These are phyloP conservation scores for Penicillium pancosmium DNA, from an alignment of 495 filamentous ascomycete genomes.

Conservation along the genomic window DNA sequence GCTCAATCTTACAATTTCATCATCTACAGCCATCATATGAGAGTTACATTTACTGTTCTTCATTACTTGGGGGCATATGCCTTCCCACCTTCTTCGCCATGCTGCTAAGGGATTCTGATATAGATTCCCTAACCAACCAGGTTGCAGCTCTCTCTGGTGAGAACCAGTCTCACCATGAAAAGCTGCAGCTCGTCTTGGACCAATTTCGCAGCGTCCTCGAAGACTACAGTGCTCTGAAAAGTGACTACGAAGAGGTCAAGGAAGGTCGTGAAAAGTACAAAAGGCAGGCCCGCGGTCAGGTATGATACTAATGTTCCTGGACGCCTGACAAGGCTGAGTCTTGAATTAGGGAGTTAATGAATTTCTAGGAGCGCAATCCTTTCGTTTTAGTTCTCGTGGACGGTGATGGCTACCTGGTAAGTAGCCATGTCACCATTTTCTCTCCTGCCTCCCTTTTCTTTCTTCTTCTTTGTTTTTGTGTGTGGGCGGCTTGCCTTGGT, in stretches of 20 bases:
- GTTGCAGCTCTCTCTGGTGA: constrained; percentile 32
- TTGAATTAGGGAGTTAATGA: constrained; percentile 5
- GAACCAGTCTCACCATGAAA: constrained; percentile 39
- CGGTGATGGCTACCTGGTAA: constrained; percentile 59
- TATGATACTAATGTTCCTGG: constrained; percentile 22
- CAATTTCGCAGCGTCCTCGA: constrained; percentile 47
- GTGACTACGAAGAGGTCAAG: constrained; percentile 60
- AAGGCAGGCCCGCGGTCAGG: constrained; percentile 51
- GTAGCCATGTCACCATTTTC: background rate
- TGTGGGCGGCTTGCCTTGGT: background rate
- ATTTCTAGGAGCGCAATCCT: constrained; percentile 53
- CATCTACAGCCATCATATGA: too few species aligned
- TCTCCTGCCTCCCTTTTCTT: too few species aligned
- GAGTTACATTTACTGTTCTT: constrained; percentile 6
- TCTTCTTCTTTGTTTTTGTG: background rate
- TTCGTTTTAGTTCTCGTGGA: constrained; percentile 64
- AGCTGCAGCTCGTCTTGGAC: constrained; percentile 38
- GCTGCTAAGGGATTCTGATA: constrained; percentile 46
- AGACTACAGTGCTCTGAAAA: constrained; percentile 55
- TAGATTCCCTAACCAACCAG: constrained; percentile 35
- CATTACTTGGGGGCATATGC: constrained; percentile 27
- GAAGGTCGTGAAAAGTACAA: constrained; percentile 57
- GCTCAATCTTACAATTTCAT: background rate
- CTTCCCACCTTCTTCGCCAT: constrained; percentile 23
- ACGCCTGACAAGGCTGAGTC: background rate